Percentiles rank a stretch among this genome's conserved stretches.
These are phyloP conservation scores for Dictyostelium purpureum DNA, from an alignment of 78 protist genomes.

Conservation along the genomic window DNA sequence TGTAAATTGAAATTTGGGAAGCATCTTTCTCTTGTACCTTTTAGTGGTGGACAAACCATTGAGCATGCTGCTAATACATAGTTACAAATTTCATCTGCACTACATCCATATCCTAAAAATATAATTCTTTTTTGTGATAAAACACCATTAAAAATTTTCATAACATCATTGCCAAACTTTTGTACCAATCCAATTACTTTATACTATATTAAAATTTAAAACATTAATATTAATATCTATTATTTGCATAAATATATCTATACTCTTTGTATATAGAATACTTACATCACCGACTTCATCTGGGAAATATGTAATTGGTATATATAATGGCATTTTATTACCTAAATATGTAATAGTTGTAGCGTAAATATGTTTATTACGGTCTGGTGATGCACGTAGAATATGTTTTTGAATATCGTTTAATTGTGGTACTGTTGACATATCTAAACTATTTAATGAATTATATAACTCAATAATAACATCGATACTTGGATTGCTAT, in stretches of 20 bases:
- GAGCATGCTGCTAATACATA: constrained; percentile 77
- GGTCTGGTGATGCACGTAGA: constrained; percentile 70
- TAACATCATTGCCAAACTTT: constrained; percentile 80
- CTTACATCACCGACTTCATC: constrained; percentile 87
- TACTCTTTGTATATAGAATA: not conserved
- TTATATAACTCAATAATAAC: constrained; percentile 80
- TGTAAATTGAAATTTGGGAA: constrained; percentile 88
- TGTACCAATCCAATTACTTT: constrained; percentile 80
- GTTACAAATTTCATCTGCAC: constrained; percentile 83
- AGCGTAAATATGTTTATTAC: constrained; percentile 71
- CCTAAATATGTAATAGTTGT: constrained; percentile 57
- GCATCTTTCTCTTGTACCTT: constrained; percentile 60
- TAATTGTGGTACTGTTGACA: constrained; percentile 72
- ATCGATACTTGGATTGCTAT: constrained; percentile 27
- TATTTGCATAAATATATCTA: no score
- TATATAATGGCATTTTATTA: constrained; percentile 74
- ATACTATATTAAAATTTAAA: not conserved
- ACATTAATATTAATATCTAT: not conserved
- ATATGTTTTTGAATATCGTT: constrained; percentile 74
- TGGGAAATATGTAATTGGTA: constrained; percentile 80
- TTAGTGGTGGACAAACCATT: constrained; percentile 89
- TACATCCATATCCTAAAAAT: constrained; percentile 85
- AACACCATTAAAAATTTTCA: constrained; percentile 89
- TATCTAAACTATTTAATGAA: constrained; percentile 86
- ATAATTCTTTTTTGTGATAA: constrained; percentile 84